A percentile compares a stretch with the other conserved stretches of the same genome.
phyloP scores from a whole-genome alignment of 306 rosid genomes.

The Quercus rubra region DNA sequence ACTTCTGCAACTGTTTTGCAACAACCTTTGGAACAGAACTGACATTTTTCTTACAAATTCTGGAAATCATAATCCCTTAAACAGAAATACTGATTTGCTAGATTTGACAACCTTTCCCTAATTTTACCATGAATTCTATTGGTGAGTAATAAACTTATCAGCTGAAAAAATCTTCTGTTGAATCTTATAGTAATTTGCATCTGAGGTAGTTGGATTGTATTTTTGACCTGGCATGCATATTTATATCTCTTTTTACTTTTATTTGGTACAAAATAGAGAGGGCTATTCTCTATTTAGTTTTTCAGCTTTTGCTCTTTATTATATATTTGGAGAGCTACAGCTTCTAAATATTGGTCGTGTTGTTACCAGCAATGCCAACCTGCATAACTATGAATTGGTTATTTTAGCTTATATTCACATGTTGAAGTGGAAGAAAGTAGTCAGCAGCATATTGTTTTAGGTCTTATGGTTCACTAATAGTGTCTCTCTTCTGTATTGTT shows the following conservation, averaged over 20 bases:
- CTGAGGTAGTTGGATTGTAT: not conserved
- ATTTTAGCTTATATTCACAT: too few relatives aligned
- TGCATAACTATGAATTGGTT: not conserved
- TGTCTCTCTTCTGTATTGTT: too few relatives aligned
- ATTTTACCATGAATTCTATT: not conserved
- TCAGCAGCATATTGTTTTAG: too few relatives aligned
- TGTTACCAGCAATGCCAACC: not conserved
- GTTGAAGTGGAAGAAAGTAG: too few relatives aligned
- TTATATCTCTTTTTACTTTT: not conserved
- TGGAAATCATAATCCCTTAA: not conserved
- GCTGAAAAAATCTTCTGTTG: not conserved
- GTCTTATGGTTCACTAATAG: too few relatives aligned
- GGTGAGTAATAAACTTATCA: not conserved
- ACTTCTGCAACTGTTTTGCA: not conserved
- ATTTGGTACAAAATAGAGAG: not conserved
- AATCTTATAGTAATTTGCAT: not conserved
- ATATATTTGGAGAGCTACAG: too few relatives aligned
- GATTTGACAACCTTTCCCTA: not conserved
- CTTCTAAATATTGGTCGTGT: not conserved
- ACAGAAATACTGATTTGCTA: not conserved
- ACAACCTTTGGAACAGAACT: conserved; percentile 5
- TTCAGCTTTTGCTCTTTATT: too few relatives aligned
- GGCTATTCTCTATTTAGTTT: not conserved
- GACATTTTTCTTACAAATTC: not conserved
- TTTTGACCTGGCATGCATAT: not conserved